phyloP scores from a whole-genome alignment of 352 stramenopile genomes.

The Phytophthora boehmeriae region DNA sequence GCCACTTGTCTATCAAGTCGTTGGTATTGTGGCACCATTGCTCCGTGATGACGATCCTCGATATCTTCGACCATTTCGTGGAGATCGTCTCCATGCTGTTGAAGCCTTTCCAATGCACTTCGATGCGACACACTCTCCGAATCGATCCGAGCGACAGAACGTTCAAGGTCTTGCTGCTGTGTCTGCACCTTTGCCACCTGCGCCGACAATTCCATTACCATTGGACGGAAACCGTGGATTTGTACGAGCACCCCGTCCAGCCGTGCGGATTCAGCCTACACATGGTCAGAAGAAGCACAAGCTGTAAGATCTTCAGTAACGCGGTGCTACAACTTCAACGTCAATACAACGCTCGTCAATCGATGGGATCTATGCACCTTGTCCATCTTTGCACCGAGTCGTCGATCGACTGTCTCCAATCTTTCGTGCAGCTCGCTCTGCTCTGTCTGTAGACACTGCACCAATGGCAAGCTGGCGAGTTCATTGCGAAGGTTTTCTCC shows the following conservation, averaged over 20 bases:
- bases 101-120: constrained; percentile 14
- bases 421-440: constrained; percentile 52
- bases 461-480: constrained; percentile 37
- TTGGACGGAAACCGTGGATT: constrained; percentile 61
- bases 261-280: constrained; percentile 50
- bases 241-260: constrained; percentile 56
- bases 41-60: constrained; percentile 20
- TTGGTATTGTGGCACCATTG: constrained; percentile 15
- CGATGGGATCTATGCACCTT: constrained; percentile 43
- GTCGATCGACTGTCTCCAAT: constrained; percentile 46
- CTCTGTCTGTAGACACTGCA: constrained; percentile 51
- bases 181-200: constrained; percentile 25
- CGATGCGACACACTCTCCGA: constrained; percentile 6
- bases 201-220: constrained; percentile 34
- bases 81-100: constrained; percentile 18
- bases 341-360: neutral
- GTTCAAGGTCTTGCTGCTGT: constrained; percentile 14
- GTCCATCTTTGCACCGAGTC: constrained; percentile 62
- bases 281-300: neutral
- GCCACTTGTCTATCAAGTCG: constrained; percentile 17
- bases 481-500: constrained; percentile 31
- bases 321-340: constrained; percentile 11
- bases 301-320: constrained; percentile 5
- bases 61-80: constrained; percentile 19
- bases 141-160: constrained; percentile 13